Percentiles rank a stretch among this genome's conserved stretches.
Conservation (phyloP, 805 yeast species). For the Metschnikowia cubensis region DNA sequence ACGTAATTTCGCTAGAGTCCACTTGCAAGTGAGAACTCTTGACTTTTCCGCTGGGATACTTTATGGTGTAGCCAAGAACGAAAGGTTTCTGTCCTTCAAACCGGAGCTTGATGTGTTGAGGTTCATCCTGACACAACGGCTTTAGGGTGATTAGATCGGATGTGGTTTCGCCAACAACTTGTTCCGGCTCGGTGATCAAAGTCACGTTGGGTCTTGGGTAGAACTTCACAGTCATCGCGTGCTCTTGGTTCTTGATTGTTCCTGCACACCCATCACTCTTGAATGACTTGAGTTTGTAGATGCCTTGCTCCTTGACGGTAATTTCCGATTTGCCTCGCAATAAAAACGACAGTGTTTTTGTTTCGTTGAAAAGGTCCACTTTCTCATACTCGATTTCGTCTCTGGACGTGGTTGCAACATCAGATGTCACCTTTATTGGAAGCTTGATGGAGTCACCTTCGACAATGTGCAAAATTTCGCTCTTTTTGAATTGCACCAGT, state of each 20-base stretch:
- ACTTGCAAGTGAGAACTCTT: conserved; percentile 33
- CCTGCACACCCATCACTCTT: conserved; percentile 47
- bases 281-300: conserved; percentile 37
- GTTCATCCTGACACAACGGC: conserved; percentile 32
- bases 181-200: conserved; percentile 17
- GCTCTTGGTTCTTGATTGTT: conserved; percentile 16
- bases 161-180: conserved; percentile 1
- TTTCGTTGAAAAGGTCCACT: conserved; percentile 19
- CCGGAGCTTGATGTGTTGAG: conserved; percentile 29
- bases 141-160: conserved; percentile 18
- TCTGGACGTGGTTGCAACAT: conserved; percentile 25
- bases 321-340: conserved; percentile 18
- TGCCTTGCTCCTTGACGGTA: conserved; percentile 38
- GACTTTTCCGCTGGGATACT: conserved; percentile 50
- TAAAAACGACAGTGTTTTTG: conserved; percentile 4
- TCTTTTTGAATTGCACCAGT: conserved; percentile 27
- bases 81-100: conserved; percentile 65
- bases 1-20: conserved; percentile 23
- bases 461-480: conserved; percentile 38
- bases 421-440: conserved; percentile 45
- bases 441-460: conserved; percentile 58
- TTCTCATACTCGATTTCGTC: conserved; percentile 33
- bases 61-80: conserved; percentile 60
- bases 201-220: conserved; percentile 20
- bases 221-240: conserved; percentile 20